A percentile compares a stretch with the other conserved stretches of the same genome.
Evolutionary conservation across 257 asterid species (phyloP).

Genomic region (Fraxinus cuspidata): DNA sequence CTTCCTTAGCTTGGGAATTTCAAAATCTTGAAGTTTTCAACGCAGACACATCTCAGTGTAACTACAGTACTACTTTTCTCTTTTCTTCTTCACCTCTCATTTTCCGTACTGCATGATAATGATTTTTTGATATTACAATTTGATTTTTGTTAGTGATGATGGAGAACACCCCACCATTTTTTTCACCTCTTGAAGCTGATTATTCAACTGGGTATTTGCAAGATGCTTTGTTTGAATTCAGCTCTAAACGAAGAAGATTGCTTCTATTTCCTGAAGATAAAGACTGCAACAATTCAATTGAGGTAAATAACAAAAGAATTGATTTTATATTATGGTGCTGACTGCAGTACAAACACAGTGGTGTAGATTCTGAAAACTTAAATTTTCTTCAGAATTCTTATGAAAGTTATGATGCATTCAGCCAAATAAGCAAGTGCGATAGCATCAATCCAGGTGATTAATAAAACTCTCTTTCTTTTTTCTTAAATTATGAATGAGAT

Average conservation of each 20-base stretch:
- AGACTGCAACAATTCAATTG: slow-evolving; percentile 16
- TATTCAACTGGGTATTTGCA: slow-evolving; percentile 79
- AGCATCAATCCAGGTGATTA: slow-evolving; percentile 32
- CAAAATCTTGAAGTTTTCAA: slow-evolving; percentile 69
- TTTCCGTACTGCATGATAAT: background rate
- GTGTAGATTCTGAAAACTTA: slow-evolving; percentile 15
- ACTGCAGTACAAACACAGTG: background rate
- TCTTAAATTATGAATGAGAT: background rate
- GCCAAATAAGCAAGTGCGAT: slow-evolving; percentile 41
- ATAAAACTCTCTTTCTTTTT: background rate
- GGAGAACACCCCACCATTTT: slow-evolving; percentile 43
- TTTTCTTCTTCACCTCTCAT: background rate
- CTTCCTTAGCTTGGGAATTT: slow-evolving; percentile 46
- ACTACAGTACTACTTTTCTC: background rate
- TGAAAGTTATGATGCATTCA: slow-evolving; percentile 34
- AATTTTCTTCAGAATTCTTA: slow-evolving; percentile 41
- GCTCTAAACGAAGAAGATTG: slow-evolving; percentile 65
- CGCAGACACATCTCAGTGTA: slow-evolving; percentile 55
- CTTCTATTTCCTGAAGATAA: slow-evolving; percentile 34
- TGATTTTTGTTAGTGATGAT: slow-evolving; percentile 13
- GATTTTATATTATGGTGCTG: background rate
- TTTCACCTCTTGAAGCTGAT: slow-evolving; percentile 35
- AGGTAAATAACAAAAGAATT: slow-evolving; percentile 11
- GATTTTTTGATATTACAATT: background rate
- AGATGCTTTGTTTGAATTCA: slow-evolving; percentile 80